Base-by-base conservation (phyloP, 495 filamentous ascomycete species). In the Cenococcum geophilum region DNA sequence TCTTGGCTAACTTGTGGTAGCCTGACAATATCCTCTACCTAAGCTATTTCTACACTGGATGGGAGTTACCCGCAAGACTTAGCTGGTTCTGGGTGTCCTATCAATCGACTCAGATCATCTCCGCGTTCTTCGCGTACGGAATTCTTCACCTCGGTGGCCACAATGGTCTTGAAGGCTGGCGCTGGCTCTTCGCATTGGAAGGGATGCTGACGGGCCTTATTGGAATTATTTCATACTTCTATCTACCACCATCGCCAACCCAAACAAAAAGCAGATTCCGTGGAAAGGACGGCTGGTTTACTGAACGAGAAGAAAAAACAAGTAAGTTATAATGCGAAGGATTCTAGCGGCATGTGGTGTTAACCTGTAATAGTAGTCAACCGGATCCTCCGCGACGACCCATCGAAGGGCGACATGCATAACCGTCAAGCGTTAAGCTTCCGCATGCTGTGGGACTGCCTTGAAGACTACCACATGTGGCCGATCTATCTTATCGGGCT, bases 401-500 rank as follows among this genome's bases (percentile, higher is more conserved):
- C 69, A 16, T 67, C 66, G 23, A 71, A 71, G 47, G 69, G 69
- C 47, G 68, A 70, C 51, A 70, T 70, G 65, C 68, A 70, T 43
- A 70, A 70, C 37, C 66, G 68, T 5, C 65, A 70, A 45, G 68
- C 63, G 8, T 27, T 70, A 2, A 60, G 55, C 36, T 43, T 53
- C 37, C 61, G 34, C 9, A 65, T 63, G 62, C 34, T 70, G 45
- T 66, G 62, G 62, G 50, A 67, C 14, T 61, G 59, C 37, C 1
- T 64, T 18, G 18, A 37, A 21, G 69, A 73, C 57, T 73, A 65
- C 57, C 70, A 72, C 57, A 72, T 72, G 68, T 72, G 67, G 70
- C 71, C 72, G 9, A 73, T 75, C 55, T 73, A 74, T 60, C 55
- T 72, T 0, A 45, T 73, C 16, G 71, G 72, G 14, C 58, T 73